These are phyloP conservation scores for Globisporangium spinosum DNA, from an alignment of 352 stramenopile species.

Conservation along the genomic window DNA sequence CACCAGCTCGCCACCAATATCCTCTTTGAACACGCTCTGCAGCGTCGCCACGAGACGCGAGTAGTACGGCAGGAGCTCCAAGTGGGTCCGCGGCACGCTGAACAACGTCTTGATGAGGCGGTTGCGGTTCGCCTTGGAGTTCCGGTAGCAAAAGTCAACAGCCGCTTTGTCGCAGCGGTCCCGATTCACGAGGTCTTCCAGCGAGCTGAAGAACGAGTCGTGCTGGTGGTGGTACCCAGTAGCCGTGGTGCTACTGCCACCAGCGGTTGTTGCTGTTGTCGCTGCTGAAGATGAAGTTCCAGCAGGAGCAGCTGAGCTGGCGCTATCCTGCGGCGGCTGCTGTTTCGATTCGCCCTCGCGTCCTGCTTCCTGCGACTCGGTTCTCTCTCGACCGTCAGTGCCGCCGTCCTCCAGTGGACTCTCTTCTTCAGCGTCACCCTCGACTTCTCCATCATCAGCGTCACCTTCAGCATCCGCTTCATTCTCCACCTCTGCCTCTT, in stretches of 20 bases:
- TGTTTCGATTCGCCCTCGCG: constrained; percentile 15
- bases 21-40: constrained; percentile 88
- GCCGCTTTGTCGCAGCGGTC: constrained; percentile 95
- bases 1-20: constrained; percentile 90
- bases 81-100: constrained; percentile 88
- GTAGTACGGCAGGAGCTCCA: constrained; percentile 96
- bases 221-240: constrained; percentile 91
- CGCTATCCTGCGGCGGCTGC: not conserved
- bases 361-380: not conserved
- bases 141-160: constrained; percentile 95
- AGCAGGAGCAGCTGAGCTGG: constrained; percentile 9
- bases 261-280: constrained; percentile 6
- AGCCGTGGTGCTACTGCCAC: constrained; percentile 13
- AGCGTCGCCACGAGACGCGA: constrained; percentile 92
- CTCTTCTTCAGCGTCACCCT: constrained; percentile 16
- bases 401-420: constrained; percentile 29
- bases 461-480: constrained; percentile 43
- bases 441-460: constrained; percentile 33
- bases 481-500: constrained; percentile 31
- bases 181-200: constrained; percentile 93
- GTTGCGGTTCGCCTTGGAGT: constrained; percentile 91
- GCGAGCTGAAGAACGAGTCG: constrained; percentile 87
- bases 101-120: constrained; percentile 93
- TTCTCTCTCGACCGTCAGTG: constrained; percentile 31
- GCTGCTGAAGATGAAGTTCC: not conserved